These are phyloP conservation scores for Globisporangium apiculatum DNA, from an alignment of 352 stramenopile genomes.

Conservation along the genomic window DNA sequence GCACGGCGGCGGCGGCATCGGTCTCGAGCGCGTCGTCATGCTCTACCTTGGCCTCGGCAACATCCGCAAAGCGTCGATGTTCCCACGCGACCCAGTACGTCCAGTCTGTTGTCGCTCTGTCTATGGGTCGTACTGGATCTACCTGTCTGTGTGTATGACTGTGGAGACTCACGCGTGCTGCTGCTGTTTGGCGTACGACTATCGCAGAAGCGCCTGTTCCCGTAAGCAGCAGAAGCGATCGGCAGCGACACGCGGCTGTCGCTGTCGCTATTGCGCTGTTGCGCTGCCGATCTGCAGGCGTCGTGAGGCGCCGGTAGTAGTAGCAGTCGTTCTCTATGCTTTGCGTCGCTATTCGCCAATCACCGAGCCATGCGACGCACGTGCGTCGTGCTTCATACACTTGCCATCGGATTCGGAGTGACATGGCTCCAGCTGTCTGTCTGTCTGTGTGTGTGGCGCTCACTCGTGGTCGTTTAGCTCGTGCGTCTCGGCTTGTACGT, in stretches of 20 bases:
- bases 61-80: slow-evolving; percentile 99
- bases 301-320: no score
- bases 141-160: no score
- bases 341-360: no score
- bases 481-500: no score
- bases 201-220: slow-evolving; percentile 52
- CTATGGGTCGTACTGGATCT: neutral
- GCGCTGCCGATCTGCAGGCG: neutral
- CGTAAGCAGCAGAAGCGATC: slow-evolving; percentile 20
- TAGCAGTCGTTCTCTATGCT: no score
- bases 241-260: neutral
- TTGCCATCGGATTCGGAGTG: no score
- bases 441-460: no score
- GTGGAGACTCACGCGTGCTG: slow-evolving; percentile 6
- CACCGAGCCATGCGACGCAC: no score
- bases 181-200: neutral
- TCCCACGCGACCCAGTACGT: slow-evolving; percentile 93
- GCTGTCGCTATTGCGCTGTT: neutral
- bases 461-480: no score
- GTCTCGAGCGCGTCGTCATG: slow-evolving; percentile 98
- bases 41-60: slow-evolving; percentile 98
- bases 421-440: no score
- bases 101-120: neutral
- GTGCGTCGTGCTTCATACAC: no score
- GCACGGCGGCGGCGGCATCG: slow-evolving; percentile 97